Evolutionary conservation across 1,284 basidiomycete genomes (phyloP).

Genomic region (Paramarasmius palmivorus): DNA sequence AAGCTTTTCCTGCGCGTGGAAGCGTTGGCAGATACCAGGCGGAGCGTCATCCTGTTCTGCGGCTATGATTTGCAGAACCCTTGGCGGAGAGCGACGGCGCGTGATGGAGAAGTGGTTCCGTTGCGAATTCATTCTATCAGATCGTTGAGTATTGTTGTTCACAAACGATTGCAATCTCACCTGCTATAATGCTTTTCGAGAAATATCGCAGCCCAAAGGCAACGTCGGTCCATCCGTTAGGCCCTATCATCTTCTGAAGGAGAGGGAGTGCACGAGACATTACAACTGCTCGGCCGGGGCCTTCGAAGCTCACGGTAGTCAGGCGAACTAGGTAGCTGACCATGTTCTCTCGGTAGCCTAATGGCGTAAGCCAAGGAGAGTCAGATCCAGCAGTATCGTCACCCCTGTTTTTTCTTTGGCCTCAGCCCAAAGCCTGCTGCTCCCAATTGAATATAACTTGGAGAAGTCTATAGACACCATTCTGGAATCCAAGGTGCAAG

Average conservation of each 20-base stretch:
- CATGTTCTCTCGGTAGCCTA: conserved; percentile 84
- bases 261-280: conserved; percentile 79
- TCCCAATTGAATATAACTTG: conserved; percentile 92
- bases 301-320: conserved; percentile 75
- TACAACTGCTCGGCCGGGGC: conserved; percentile 60
- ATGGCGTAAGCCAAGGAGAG: conserved; percentile 71
- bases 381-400: conserved; percentile 20
- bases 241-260: conserved; percentile 81
- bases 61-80: conserved; percentile 86
- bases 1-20: conserved; percentile 83
- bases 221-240: conserved; percentile 91
- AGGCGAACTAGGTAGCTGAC: conserved; percentile 94
- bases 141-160: conserved; percentile 13
- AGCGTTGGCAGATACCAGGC: conserved; percentile 82
- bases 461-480: conserved; percentile 81
- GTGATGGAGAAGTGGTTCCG: conserved; percentile 65
- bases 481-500: conserved; percentile 81
- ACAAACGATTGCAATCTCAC: conserved; percentile 41
- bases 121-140: conserved; percentile 69
- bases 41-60: conserved; percentile 83
- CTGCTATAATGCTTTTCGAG: conserved; percentile 77
- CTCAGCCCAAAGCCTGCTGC: conserved; percentile 47
- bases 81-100: conserved; percentile 86
- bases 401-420: conserved; percentile 21
- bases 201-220: conserved; percentile 92